phyloP scores from a whole-genome alignment of 176 grass and related monocot genomes.

The Juncus inflexus region DNA sequence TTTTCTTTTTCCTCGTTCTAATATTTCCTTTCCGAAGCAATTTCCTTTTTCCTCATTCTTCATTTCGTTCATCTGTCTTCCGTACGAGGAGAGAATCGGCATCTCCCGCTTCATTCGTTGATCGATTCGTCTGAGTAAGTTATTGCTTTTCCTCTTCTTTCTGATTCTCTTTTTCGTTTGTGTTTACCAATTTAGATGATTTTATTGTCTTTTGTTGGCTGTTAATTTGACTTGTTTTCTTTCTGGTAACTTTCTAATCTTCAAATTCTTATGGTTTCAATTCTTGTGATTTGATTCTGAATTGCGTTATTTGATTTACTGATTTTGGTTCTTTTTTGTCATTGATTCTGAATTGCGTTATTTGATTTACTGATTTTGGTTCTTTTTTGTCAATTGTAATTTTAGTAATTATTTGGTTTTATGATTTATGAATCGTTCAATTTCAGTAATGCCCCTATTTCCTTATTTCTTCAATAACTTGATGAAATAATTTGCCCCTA shows the following conservation, averaged over 20 bases:
- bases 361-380: not conserved
- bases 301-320: no score
- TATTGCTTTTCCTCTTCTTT: constrained; percentile 5
- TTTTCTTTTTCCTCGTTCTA: no score
- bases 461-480: no score
- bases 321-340: not conserved
- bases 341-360: no score
- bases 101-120: constrained; percentile 10
- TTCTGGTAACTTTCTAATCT: not conserved
- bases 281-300: no score
- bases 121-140: constrained; percentile 19
- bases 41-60: no score
- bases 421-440: no score
- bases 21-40: no score
- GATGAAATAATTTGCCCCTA: no score
- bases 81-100: constrained; percentile 11
- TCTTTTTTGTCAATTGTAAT: no score
- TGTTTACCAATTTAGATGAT: not conserved
- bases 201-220: not conserved
- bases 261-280: not conserved
- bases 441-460: no score
- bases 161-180: not conserved
- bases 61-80: not conserved
- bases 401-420: no score
- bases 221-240: constrained; percentile 9